A percentile compares a stretch with the other conserved stretches of the same genome.
Evolutionary conservation across 2,329 filamentous ascomycete species (phyloP).

Genomic region (Pseudogymnoascus sp.): DNA sequence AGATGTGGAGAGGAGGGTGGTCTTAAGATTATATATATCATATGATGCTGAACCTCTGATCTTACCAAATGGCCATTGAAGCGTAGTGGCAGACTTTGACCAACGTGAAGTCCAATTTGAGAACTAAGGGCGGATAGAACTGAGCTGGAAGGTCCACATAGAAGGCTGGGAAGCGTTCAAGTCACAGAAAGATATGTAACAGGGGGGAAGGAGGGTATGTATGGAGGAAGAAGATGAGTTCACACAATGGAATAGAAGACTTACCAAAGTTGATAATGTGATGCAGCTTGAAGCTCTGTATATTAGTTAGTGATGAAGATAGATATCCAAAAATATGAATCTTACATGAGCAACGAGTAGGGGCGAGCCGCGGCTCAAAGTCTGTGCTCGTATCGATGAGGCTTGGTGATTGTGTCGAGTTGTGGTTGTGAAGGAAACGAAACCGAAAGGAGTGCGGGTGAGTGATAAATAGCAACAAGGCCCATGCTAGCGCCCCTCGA

Average conservation of each 20-base stretch:
- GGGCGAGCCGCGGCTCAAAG: neutral
- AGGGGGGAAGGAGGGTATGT: neutral
- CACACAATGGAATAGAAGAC: neutral
- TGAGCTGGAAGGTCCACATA: neutral
- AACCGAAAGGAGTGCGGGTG: neutral
- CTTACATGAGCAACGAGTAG: neutral
- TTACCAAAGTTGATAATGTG: neutral
- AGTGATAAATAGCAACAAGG: neutral
- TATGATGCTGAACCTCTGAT: neutral
- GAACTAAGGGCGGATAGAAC: neutral
- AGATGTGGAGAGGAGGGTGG: slow-evolving; percentile 6
- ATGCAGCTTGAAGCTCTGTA: neutral
- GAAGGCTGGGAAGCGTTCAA: neutral
- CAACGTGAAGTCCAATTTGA: neutral
- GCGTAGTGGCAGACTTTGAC: neutral
- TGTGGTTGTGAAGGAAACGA: neutral
- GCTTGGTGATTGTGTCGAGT: neutral
- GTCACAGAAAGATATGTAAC: neutral
- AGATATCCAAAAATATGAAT: neutral
- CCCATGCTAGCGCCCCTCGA: neutral
- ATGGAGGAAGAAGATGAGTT: neutral
- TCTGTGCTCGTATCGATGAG: neutral
- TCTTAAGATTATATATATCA: neutral
- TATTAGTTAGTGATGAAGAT: neutral
- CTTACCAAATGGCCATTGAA: neutral